Evolutionary conservation across 1,284 basidiomycete species (phyloP).

Genomic region (Puccinia hordei): DNA sequence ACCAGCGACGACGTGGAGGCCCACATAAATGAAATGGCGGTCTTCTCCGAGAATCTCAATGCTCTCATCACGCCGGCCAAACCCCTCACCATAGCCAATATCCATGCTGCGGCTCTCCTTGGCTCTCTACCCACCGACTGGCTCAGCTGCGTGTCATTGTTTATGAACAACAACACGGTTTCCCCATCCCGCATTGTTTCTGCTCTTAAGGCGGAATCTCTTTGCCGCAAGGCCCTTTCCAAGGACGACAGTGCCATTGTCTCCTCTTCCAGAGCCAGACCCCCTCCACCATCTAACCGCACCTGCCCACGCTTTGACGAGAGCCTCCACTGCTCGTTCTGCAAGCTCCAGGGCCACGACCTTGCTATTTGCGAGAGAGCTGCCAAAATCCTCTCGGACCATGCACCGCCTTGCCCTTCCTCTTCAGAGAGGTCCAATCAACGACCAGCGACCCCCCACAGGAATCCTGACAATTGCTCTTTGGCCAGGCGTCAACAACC

Average conservation of each 20-base stretch:
- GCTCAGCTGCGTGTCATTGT: no score
- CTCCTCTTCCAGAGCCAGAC: not conserved
- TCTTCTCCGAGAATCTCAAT: not conserved
- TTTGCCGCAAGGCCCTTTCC: not conserved
- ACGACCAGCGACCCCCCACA: not conserved
- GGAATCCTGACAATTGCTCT: not conserved
- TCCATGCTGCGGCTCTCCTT: conserved; percentile 14
- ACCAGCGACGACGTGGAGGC: not conserved
- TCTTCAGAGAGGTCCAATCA: not conserved
- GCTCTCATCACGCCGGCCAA: not conserved
- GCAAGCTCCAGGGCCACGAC: not conserved
- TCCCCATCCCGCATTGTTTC: no score
- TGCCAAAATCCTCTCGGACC: not conserved
- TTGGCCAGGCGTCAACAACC: not conserved
- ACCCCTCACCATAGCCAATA: conserved; percentile 6
- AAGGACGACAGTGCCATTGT: not conserved
- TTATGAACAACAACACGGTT: no score
- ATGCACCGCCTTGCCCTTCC: not conserved
- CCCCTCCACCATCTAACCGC: not conserved
- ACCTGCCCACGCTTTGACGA: not conserved
- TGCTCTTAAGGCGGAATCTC: conserved; percentile 9
- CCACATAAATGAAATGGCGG: not conserved
- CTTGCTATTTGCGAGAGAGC: not conserved
- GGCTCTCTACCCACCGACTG: no score
- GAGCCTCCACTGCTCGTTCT: not conserved